Evolutionary conservation across 352 stramenopile genomes (phyloP).

Genomic region (Globisporangium emineosum): DNA sequence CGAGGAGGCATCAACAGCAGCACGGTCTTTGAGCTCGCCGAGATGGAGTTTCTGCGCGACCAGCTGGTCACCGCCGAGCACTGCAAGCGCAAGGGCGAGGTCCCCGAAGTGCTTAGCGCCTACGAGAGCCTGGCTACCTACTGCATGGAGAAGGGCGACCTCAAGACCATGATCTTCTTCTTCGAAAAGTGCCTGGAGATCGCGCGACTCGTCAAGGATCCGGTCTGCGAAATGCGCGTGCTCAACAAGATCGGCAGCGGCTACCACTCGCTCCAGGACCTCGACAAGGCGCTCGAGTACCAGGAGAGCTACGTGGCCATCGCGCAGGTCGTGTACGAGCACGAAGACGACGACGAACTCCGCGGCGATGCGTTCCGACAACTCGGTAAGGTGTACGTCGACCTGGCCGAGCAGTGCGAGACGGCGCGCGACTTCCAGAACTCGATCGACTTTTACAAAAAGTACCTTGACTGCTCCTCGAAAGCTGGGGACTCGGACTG

Average conservation of each 20-base stretch:
- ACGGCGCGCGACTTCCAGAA: conserved; percentile 28
- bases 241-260: conserved; percentile 80
- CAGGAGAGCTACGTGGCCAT: conserved; percentile 83
- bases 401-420: conserved; percentile 53
- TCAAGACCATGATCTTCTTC: conserved; percentile 91
- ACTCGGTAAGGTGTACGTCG: conserved; percentile 75
- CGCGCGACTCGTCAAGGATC: conserved; percentile 81
- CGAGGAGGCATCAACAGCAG: conserved; percentile 2
- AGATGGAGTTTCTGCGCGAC: conserved; percentile 88
- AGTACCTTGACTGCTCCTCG: conserved; percentile 60
- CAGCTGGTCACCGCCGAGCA: conserved; percentile 86
- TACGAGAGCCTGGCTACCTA: conserved; percentile 80
- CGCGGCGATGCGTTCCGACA: conserved; percentile 57
- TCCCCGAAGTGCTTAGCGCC: conserved; percentile 23
- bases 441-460: conserved; percentile 75
- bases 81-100: conserved; percentile 86
- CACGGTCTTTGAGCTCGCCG: conserved; percentile 20
- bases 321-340: conserved; percentile 62
- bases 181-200: conserved; percentile 93
- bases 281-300: conserved; percentile 68
- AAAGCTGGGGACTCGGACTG: conserved; percentile 64
- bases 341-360: conserved; percentile 56
- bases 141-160: conserved; percentile 74
- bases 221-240: conserved; percentile 83
- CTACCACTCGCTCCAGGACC: conserved; percentile 72